These are phyloP conservation scores for Tylopilus felleus DNA, from an alignment of 768 basidiomycete species.

Conservation along the genomic window DNA sequence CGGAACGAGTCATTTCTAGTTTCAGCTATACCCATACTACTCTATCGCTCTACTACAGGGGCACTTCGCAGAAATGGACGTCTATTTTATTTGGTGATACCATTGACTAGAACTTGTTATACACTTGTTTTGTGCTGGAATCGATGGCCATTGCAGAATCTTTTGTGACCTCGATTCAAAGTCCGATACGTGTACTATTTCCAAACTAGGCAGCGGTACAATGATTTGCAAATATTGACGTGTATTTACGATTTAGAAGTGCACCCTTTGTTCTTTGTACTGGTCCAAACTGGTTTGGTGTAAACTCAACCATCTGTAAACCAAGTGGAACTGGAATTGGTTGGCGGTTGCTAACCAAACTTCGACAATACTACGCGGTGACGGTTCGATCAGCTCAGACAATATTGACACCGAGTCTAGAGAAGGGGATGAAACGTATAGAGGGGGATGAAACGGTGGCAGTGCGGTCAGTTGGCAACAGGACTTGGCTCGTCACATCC, in stretches of 20 bases:
- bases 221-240: too few species aligned
- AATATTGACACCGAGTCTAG: too few species aligned
- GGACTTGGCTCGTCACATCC: neutral
- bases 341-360: too few species aligned
- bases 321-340: too few species aligned
- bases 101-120: conserved; percentile 11
- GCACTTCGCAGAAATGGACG: conserved; percentile 1
- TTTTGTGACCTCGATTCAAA: neutral
- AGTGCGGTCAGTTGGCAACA: conserved; percentile 11
- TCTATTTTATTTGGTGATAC: neutral
- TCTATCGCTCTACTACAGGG: conserved; percentile 7
- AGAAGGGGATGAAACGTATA: too few species aligned
- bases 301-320: too few species aligned
- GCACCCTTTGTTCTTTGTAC: too few species aligned
- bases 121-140: neutral
- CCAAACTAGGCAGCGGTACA: neutral
- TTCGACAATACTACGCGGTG: too few species aligned
- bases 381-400: too few species aligned
- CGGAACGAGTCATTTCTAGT: conserved; percentile 18
- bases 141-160: neutral
- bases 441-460: too few species aligned
- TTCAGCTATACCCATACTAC: conserved; percentile 28
- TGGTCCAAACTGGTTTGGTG: too few species aligned
- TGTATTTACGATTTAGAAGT: too few species aligned
- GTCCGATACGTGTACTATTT: neutral